phyloP scores from a whole-genome alignment of 2,329 filamentous ascomycete species.

The Phaeosphaeriaceae sp. region DNA sequence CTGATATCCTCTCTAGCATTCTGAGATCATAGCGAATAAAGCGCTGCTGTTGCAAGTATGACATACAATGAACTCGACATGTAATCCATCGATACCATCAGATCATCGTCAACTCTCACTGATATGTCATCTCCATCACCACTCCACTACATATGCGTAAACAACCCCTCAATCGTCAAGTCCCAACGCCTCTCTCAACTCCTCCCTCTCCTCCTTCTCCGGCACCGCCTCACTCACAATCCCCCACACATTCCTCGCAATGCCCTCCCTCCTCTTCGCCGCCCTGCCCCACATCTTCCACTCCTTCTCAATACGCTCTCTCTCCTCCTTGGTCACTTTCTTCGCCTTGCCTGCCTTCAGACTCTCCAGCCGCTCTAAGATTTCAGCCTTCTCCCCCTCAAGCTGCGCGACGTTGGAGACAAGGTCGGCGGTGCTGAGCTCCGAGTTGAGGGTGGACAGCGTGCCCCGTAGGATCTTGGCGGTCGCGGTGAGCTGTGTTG shows the following conservation, averaged over 20 bases:
- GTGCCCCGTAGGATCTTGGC: slow-evolving; percentile 60
- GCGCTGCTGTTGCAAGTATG: too few relatives aligned
- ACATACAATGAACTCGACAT: background rate
- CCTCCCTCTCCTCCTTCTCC: slow-evolving; percentile 56
- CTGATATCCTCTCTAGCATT: background rate
- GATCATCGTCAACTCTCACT: background rate
- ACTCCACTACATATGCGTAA: background rate
- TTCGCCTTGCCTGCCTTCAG: slow-evolving; percentile 53
- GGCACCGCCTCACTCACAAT: slow-evolving; percentile 57
- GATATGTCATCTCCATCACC: background rate
- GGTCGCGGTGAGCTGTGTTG: slow-evolving; percentile 53
- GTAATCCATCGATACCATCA: background rate
- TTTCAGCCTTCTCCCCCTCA: slow-evolving; percentile 53
- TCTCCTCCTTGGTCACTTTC: slow-evolving; percentile 59
- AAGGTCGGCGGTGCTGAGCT: slow-evolving; percentile 62
- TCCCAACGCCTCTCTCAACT: slow-evolving; percentile 58
- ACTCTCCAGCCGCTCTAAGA: slow-evolving; percentile 51
- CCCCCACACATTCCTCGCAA: slow-evolving; percentile 61
- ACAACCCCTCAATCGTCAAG: slow-evolving; percentile 38
- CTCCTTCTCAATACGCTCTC: slow-evolving; percentile 55
- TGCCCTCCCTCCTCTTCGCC: slow-evolving; percentile 54
- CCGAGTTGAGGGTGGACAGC: slow-evolving; percentile 56
- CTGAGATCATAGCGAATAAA: background rate
- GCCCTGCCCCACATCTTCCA: slow-evolving; percentile 54
- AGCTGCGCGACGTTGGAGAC: slow-evolving; percentile 53